These are phyloP conservation scores for Podospora tetraspora DNA, from an alignment of 495 filamentous ascomycete genomes.

Conservation along the genomic window DNA sequence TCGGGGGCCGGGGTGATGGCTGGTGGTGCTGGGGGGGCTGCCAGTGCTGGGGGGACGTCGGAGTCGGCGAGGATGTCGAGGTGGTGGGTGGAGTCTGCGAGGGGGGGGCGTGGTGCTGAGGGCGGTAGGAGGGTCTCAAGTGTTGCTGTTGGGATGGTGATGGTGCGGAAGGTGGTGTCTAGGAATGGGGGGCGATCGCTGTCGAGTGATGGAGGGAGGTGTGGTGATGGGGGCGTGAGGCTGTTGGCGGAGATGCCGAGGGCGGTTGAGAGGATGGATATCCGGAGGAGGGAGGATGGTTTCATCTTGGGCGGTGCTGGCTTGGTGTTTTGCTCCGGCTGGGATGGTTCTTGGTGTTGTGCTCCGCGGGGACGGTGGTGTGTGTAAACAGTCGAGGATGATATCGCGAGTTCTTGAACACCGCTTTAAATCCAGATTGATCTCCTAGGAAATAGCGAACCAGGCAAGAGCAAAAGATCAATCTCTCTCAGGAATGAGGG, in stretches of 20 bases:
- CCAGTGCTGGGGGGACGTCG: too few species aligned
- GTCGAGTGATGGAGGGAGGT: background rate
- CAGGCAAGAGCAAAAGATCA: background rate
- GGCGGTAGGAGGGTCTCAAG: background rate
- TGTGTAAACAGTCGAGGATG: too few species aligned
- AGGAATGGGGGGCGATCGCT: background rate
- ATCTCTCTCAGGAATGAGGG: background rate
- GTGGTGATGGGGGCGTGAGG: background rate
- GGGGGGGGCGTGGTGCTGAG: background rate
- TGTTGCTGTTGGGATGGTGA: background rate
- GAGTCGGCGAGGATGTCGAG: conserved; percentile 5
- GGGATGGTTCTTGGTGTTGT: too few species aligned
- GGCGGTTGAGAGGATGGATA: background rate
- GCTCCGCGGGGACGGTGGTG: too few species aligned
- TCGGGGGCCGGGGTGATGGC: conserved; percentile 4
- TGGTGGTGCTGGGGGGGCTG: background rate
- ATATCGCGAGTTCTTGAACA: too few species aligned
- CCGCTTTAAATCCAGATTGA: background rate
- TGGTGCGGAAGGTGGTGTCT: background rate
- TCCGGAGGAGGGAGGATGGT: background rate
- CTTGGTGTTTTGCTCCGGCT: too few species aligned
- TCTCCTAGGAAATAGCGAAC: background rate
- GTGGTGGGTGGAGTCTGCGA: background rate
- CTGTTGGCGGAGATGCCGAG: background rate
- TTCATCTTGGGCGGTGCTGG: background rate